Base-by-base conservation (phyloP, 495 filamentous ascomycete species). In the Aspergillus bridgeri region DNA sequence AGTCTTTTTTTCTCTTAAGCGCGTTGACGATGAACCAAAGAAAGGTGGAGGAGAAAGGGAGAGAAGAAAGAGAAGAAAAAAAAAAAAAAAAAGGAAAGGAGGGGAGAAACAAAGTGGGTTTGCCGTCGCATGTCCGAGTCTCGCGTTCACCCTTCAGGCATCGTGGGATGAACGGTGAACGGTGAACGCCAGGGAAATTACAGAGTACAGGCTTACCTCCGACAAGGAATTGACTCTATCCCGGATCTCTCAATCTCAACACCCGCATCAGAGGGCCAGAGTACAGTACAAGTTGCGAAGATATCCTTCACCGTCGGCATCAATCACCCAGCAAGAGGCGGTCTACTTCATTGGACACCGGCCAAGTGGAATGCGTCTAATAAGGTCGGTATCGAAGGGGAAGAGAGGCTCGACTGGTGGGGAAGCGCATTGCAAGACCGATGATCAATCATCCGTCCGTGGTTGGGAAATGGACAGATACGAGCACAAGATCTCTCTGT, bases 341-440 rank as follows among this genome's bases (percentile, higher is more conserved):
- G 45, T 56, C 42, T 55, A 46, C 42, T 33, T 54, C 53, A 62
- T 62, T 62, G 60, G 60, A 58, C 56, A 55, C 56, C 56, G 27
- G 22, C 42, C 48, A 22, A 44, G 56, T 58, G 60, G 60, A 52
- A 48, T 56, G 60, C 56, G 25, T 49, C 42, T 38, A 38, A 24
- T 27, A 53, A 50, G 8, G 19, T 54, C 33, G 33, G 38, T 51
- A n/a, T 21, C 13, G 55, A n/a, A 33, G 33, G 27, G 19, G 42
- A n/a, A 20, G 22, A 23, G 48, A 47, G 43, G 42, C 25, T 24
- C 27, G 24, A 18, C 13, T 25, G 27, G 53, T 48, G 53, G 45
- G 53, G 42, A 51, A 57, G 20, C 21, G 21, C 21, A 23, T 47
- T 47, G 44, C 19, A 38, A n/a, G 33, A 38, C 33, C 33, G 33